These are phyloP conservation scores for Hyaloscypha bicolor DNA, from an alignment of 495 filamentous ascomycete genomes.

Conservation along the genomic window DNA sequence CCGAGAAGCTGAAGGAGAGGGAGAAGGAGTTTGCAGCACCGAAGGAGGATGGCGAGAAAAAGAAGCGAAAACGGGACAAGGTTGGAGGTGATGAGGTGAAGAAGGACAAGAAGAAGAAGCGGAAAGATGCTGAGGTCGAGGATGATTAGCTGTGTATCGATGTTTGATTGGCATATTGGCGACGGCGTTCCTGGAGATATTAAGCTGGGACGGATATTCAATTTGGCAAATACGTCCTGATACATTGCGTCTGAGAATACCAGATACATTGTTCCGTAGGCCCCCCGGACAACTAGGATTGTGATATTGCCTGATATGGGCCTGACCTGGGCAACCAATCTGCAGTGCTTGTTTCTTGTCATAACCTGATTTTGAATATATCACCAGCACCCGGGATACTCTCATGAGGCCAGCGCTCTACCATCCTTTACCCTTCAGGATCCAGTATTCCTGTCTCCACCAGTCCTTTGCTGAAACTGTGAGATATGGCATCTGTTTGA, in stretches of 20 bases:
- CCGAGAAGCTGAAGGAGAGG: constrained; percentile 83
- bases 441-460: no score
- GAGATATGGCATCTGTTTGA: no score
- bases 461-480: no score
- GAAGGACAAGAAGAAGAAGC: constrained; percentile 32
- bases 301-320: no score
- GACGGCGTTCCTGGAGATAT: constrained; percentile 17
- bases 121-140: constrained; percentile 32
- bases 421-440: no score
- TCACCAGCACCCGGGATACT: not conserved
- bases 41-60: constrained; percentile 62
- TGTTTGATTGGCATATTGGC: constrained; percentile 24
- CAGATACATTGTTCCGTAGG: not conserved
- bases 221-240: not conserved
- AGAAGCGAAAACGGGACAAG: constrained; percentile 60
- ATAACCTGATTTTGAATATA: not conserved
- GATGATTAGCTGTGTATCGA: constrained; percentile 4
- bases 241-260: not conserved
- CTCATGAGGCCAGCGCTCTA: no score
- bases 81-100: constrained; percentile 52
- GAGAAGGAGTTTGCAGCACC: constrained; percentile 86
- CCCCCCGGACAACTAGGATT: no score
- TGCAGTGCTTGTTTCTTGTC: not conserved
- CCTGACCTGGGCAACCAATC: no score
- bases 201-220: not conserved